Base-by-base conservation (phyloP, 2,329 filamentous ascomycete species). In the Anthostomella pinea region DNA sequence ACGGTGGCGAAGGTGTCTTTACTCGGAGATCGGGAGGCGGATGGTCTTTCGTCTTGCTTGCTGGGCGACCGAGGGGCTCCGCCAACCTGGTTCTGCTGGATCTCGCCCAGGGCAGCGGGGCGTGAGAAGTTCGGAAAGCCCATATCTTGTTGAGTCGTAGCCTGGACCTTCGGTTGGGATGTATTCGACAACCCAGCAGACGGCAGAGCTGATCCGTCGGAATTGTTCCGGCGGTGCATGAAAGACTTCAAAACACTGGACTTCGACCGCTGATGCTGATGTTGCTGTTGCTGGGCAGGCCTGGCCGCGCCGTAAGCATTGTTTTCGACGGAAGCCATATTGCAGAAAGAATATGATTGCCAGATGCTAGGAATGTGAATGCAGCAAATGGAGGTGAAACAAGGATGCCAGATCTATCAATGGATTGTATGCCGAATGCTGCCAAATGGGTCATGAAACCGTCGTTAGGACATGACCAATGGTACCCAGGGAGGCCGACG, bases 41-140 rank as follows among this genome's bases (percentile, higher is more conserved):
- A 33, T 22, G 41, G 33, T 26, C 32, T 38, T 6, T 45, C 43
- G 26, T 37, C 40, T 11, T 37, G 34, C 33, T 53, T 58, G 28
- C 28, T 45, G n/a, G 56, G 52, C 10, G 52, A 53, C 43, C 56
- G 54, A 28, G 52, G 38, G 17, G 46, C 35, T 20, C 41, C 40
- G 22, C 51, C 53, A 13, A 54, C 38, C 38, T 72, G 70, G 54
- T 80, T 81, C 39, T 75, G 69, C 39, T 75, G 73, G 27, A 79
- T 67, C 55, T 81, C 78, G 31, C 69, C 69, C 11, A 81, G 64
- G 35, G 76, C 71, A 21, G 67, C 58, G 5, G 67, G 60, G 33
- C 67, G 63, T 22, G 59, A 59, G 53, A 58, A 67, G 40, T 57
- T 64, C 43, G 59, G 51, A 35, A 54, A 42, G 5, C 41, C 46